Conservation (phyloP, 805 yeast species). For the Teunomyces pallodes region DNA sequence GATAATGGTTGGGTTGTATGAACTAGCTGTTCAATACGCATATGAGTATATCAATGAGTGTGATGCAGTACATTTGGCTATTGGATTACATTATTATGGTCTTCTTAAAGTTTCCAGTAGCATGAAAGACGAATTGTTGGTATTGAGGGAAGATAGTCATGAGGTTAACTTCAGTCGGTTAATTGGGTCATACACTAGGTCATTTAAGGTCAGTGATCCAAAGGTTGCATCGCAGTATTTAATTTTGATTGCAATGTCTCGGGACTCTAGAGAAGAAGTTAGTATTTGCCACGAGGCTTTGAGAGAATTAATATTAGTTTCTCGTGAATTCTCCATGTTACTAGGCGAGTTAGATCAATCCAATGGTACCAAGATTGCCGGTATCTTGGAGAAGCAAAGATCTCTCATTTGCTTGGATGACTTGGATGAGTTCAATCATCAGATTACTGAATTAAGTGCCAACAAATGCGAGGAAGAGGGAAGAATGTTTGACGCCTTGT, state of each 20-base stretch:
- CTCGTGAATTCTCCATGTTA: constrained; percentile 76
- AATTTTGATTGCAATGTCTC: constrained; percentile 58
- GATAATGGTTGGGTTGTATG: constrained; percentile 75
- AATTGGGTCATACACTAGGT: constrained; percentile 76
- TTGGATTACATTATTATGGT: constrained; percentile 73
- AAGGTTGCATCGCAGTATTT: constrained; percentile 89
- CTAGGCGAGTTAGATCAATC: constrained; percentile 74
- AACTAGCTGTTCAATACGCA: constrained; percentile 68
- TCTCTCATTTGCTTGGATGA: constrained; percentile 56
- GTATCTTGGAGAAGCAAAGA: constrained; percentile 78
- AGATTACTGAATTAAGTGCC: constrained; percentile 84
- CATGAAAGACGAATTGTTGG: constrained; percentile 35
- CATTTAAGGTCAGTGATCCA: constrained; percentile 83
- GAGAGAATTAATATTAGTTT: constrained; percentile 78
- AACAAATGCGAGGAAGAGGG: constrained; percentile 89
- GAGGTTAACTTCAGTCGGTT: constrained; percentile 56
- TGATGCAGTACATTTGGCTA: constrained; percentile 87
- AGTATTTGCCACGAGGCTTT: constrained; percentile 72
- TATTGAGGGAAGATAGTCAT: constrained; percentile 31
- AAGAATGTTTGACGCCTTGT: constrained; percentile 76
- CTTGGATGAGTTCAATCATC: constrained; percentile 58
- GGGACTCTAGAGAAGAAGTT: constrained; percentile 41
- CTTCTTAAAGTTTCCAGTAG: constrained; percentile 50
- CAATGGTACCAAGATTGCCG: constrained; percentile 77
- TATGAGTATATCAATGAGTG: constrained; percentile 62